These are phyloP conservation scores for Sphaerostilbella broomeana DNA, from an alignment of 2,329 filamentous ascomycete genomes.

Conservation along the genomic window DNA sequence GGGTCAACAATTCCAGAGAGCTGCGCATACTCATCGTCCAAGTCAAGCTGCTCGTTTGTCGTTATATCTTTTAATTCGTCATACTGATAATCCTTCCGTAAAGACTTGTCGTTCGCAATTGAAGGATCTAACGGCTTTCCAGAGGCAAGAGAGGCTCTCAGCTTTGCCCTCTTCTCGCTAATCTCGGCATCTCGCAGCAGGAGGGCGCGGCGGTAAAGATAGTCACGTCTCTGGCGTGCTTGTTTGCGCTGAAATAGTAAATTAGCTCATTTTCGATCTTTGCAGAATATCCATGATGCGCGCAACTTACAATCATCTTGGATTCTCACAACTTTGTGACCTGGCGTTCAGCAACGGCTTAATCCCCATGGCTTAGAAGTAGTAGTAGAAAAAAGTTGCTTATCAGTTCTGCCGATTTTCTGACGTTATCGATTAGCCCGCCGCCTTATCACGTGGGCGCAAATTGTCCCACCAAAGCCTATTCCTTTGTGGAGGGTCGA, in stretches of 20 bases:
- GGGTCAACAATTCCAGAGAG: constrained; percentile 90
- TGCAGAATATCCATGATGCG: not conserved
- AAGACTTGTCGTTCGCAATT: constrained; percentile 77
- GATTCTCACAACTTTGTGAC: constrained; percentile 1
- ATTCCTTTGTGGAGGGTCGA: constrained; percentile 5
- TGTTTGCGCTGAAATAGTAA: constrained; percentile 31
- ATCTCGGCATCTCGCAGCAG: constrained; percentile 87
- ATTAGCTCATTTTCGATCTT: no score
- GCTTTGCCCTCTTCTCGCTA: constrained; percentile 79
- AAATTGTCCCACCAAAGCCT: constrained; percentile 33
- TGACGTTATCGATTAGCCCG: constrained; percentile 24
- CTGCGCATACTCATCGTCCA: constrained; percentile 86
- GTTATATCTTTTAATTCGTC: constrained; percentile 75
- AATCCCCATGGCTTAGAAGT: not conserved
- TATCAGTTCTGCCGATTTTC: constrained; percentile 23
- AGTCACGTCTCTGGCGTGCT: constrained; percentile 37
- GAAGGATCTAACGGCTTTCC: constrained; percentile 77
- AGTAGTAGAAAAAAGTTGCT: constrained; percentile 24
- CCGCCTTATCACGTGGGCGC: constrained; percentile 35
- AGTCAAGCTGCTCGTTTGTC: constrained; percentile 60
- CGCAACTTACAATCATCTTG: constrained; percentile 17
- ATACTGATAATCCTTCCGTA: constrained; percentile 87
- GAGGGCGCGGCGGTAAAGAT: constrained; percentile 84
- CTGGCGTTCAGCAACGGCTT: not conserved
- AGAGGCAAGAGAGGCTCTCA: constrained; percentile 79